Conservation (phyloP, 2,329 filamentous ascomycete genomes). For the Elsinoe necatrix region DNA sequence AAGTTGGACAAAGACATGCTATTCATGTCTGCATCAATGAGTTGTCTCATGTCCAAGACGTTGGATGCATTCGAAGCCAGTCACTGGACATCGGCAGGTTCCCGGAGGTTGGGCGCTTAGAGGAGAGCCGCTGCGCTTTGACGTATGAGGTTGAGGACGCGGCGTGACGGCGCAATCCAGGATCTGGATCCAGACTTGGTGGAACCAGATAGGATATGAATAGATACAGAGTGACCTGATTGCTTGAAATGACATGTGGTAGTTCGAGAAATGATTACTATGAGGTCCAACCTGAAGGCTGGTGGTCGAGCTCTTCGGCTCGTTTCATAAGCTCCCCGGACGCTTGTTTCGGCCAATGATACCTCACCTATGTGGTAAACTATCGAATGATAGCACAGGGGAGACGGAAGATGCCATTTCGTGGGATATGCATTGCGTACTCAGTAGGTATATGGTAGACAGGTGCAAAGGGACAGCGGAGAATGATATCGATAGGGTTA, state of each 20-base stretch:
- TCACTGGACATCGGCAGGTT: slow-evolving; percentile 8
- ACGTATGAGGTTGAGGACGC: neutral
- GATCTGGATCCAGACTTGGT: neutral
- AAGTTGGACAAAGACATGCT: neutral
- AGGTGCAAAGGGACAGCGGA: no score
- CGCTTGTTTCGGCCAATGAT: neutral
- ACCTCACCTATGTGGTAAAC: no score
- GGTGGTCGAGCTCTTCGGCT: slow-evolving; percentile 9
- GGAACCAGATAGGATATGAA: neutral
- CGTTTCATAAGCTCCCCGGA: neutral
- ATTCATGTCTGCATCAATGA: neutral
- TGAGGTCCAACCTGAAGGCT: neutral
- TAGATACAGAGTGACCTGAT: slow-evolving; percentile 10
- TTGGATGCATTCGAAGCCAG: neutral
- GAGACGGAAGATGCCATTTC: no score
- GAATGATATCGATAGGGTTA: no score
- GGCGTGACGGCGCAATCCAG: neutral
- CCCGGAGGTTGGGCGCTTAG: slow-evolving; percentile 14
- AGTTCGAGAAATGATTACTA: neutral
- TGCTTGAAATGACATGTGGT: neutral
- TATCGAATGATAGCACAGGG: no score
- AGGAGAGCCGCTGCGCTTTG: slow-evolving; percentile 15
- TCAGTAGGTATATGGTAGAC: no score
- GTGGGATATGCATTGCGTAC: no score
- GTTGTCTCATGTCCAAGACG: slow-evolving; percentile 1